Base-by-base conservation (phyloP, 768 basidiomycete species). In the Leccinellum luteum region DNA sequence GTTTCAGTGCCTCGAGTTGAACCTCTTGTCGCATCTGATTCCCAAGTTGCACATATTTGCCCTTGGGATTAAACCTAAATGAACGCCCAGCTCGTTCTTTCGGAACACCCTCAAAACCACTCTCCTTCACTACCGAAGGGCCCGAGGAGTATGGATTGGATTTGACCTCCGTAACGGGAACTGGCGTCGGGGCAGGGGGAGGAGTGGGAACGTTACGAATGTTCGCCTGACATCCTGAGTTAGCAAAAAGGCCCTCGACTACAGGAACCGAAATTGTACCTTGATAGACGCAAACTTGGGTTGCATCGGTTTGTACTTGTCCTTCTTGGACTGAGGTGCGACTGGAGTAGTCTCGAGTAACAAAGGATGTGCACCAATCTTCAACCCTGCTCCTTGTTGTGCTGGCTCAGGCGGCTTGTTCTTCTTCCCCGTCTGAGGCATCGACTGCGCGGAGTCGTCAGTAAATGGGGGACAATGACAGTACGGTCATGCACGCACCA, bases 261-360 rank as follows among this genome's bases (percentile, higher is more conserved):
- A 32, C 14, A 34, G n/a, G 27, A 15, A 14, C 23, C 35, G 21
- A 43, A 25, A 31, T 64, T 77, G 49, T 19, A 87, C 92, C 78
- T 89, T 94, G 73, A 96, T 94, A 3, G 93, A 92, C 0, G 95
- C 92, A 72, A 98, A 99, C 73, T 99, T 99, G 51, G 97, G 97
- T 61, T 95, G 94, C 95, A 99, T 98, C 17, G 96, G 94, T 70
- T 95, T 96, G 74, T 97, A 97, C 60, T 90, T 77, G 72, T 97
- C 92, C 72, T 95, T 93, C 74, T 90, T 91, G 27, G 86, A 87
- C 73, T 87, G 86, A 3, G 81, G 82, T 4, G 80, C 75, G 3
- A 75, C 66, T 7, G 82, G 77, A 4, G 69, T 72, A 4, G 77
- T 81, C 47, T 94, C 92, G 35, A 94, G 78, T 25, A 96, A 73